A percentile compares a stretch with the other conserved stretches of the same genome.
Evolutionary conservation across 495 filamentous ascomycete genomes (phyloP).

Genomic region (Lepraria neglecta): DNA sequence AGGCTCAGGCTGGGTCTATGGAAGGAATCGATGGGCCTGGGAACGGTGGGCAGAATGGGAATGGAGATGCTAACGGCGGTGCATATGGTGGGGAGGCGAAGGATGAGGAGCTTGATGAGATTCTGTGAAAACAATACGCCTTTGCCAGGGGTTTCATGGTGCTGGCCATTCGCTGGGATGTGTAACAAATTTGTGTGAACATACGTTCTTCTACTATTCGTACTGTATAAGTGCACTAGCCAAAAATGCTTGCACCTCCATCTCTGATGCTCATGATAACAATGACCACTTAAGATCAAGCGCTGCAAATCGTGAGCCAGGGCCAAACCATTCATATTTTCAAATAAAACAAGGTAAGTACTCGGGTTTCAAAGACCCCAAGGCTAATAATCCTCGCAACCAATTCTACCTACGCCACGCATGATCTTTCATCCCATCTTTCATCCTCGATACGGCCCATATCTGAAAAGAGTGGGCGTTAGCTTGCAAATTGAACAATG

Average conservation of each 20-base stretch:
- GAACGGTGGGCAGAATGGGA: slow-evolving; percentile 22
- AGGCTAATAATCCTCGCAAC: slow-evolving; percentile 3
- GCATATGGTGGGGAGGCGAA: background rate
- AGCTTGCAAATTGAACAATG: background rate
- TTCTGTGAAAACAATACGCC: slow-evolving; percentile 5
- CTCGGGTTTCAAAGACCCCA: background rate
- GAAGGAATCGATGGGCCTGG: slow-evolving; percentile 8
- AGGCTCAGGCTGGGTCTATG: slow-evolving; percentile 6
- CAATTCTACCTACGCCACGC: slow-evolving; percentile 8
- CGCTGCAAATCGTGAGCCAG: background rate
- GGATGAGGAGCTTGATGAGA: slow-evolving; percentile 15
- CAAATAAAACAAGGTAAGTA: background rate
- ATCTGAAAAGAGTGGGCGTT: slow-evolving; percentile 1
- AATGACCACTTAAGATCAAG: background rate
- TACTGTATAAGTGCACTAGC: no score
- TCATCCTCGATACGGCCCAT: slow-evolving; percentile 12
- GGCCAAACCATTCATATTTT: slow-evolving; percentile 3
- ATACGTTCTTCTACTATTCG: no score
- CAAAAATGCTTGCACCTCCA: no score
- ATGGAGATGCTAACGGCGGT: slow-evolving; percentile 7
- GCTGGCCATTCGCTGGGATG: background rate
- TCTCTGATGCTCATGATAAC: background rate
- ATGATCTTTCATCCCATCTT: background rate
- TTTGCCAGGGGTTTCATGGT: background rate
- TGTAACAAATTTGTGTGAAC: background rate